phyloP scores from a whole-genome alignment of 108 stramenopile genomes.

The Skeletonema costatum region DNA sequence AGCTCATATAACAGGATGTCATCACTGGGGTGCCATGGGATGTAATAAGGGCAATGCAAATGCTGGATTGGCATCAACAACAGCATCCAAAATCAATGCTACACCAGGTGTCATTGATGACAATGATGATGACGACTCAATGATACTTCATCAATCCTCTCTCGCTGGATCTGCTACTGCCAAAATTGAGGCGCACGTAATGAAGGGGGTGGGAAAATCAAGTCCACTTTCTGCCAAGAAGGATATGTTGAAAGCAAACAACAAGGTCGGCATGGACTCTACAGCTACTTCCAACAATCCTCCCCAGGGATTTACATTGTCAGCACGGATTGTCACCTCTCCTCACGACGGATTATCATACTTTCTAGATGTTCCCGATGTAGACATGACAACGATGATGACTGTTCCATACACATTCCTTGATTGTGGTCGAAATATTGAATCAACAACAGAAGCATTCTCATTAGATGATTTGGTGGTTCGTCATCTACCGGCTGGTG shows the following conservation, averaged over 20 bases:
- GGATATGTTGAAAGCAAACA: background rate
- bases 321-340: slow-evolving; percentile 42
- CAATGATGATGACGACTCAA: slow-evolving; percentile 3
- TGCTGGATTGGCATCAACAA: background rate
- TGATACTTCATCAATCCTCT: slow-evolving; percentile 4
- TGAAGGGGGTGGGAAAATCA: background rate
- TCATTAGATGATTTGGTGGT: slow-evolving; percentile 30
- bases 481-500: slow-evolving; percentile 37
- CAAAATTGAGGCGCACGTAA: slow-evolving; percentile 26
- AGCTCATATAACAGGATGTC: background rate
- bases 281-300: slow-evolving; percentile 12
- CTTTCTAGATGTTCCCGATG: slow-evolving; percentile 32
- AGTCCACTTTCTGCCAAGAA: background rate
- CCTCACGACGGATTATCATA: slow-evolving; percentile 51
- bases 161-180: slow-evolving; percentile 39
- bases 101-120: background rate
- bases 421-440: slow-evolving; percentile 42
- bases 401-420: slow-evolving; percentile 41
- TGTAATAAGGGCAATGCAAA: slow-evolving; percentile 34
- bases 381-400: slow-evolving; percentile 22
- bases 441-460: slow-evolving; percentile 48
- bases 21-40: slow-evolving; percentile 31
- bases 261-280: background rate
- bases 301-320: slow-evolving; percentile 40
- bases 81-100: slow-evolving; percentile 10